Evolutionary conservation across 257 asterid species (phyloP).

Genomic region (Nicotiana attenuata): DNA sequence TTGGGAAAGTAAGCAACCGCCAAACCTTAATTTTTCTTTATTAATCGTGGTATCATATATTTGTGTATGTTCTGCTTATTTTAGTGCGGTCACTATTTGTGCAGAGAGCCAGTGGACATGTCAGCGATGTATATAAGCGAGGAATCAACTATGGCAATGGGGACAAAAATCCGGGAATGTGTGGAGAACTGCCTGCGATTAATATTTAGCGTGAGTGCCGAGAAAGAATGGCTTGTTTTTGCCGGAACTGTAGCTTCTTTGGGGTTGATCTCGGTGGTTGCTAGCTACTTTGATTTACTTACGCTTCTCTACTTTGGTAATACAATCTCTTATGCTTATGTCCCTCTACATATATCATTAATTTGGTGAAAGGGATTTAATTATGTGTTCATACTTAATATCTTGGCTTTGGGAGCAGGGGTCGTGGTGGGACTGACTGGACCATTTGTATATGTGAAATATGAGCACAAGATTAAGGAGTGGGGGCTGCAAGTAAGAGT

Average conservation of each 20-base stretch:
- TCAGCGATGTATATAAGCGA: constrained; percentile 48
- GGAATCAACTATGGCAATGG: constrained; percentile 28
- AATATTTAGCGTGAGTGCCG: constrained; percentile 38
- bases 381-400: background rate
- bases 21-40: too few species aligned
- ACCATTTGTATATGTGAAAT: constrained; percentile 39
- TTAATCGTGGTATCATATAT: too few species aligned
- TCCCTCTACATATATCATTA: too few species aligned
- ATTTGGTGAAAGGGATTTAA: too few species aligned
- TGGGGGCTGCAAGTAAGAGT: constrained; percentile 21
- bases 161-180: constrained; percentile 16
- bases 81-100: background rate
- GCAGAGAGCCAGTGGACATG: constrained; percentile 51
- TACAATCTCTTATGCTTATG: too few species aligned
- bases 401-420: constrained; percentile 27
- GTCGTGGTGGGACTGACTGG: constrained; percentile 32
- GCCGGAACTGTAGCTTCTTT: constrained; percentile 27
- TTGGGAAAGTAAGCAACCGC: constrained; percentile 36
- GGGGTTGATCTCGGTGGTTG: constrained; percentile 31
- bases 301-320: constrained; percentile 50
- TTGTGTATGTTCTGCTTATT: too few species aligned
- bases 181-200: constrained; percentile 30
- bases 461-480: constrained; percentile 38
- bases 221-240: constrained; percentile 49
- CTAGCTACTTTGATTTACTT: constrained; percentile 30